Evolutionary conservation across 2,329 filamentous ascomycete species (phyloP), one percentile per base, ranked within the genome.

Genomic region (Scleromitrula shiraiana): DNA sequence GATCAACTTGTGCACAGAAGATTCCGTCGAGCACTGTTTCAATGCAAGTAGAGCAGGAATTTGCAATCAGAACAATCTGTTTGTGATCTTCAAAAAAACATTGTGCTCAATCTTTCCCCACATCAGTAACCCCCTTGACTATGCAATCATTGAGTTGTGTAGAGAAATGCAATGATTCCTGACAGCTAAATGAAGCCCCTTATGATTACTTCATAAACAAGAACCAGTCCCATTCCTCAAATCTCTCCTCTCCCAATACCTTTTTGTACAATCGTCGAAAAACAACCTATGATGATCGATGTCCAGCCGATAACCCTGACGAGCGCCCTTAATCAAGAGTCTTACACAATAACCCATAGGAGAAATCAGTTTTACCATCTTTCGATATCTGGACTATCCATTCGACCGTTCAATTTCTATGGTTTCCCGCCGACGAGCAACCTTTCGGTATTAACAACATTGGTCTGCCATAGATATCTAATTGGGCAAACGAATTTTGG

Each of bases 261-360:
- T 59, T 32, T 59, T 61, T 57, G 63, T 68, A 70, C 65, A 67
- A 59, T 62, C 64, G 65, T 60, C 67, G 74, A 74, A 74, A 76
- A 75, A n/a, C 76, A 43, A 48, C 74, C 70, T n/a, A 68, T 74
- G 51, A 48, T 73, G 74, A 82, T 76, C 80, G 79, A 17, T 60
- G 64, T 77, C 84, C 84, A 82, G 83, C 71, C 75, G 73, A 67
- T 69, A 68, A 67, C 67, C 75, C 80, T 78, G 83, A 88, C 83
- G 84, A 86, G 85, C 76, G 83, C 71, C 78, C 77, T 80, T 81
- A 66, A 70, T 69, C 77, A 27, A 83, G 77, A 77, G 70, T 85
- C 83, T 88, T 84, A 83, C 77, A 65, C 70, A 76, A 72, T 64
- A 76, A 79, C 84, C 87, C 84, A 88, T 88, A 79, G 82, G 73